Conservation (phyloP, 2,329 filamentous ascomycete species). For the Elsinoe ampelina region DNA sequence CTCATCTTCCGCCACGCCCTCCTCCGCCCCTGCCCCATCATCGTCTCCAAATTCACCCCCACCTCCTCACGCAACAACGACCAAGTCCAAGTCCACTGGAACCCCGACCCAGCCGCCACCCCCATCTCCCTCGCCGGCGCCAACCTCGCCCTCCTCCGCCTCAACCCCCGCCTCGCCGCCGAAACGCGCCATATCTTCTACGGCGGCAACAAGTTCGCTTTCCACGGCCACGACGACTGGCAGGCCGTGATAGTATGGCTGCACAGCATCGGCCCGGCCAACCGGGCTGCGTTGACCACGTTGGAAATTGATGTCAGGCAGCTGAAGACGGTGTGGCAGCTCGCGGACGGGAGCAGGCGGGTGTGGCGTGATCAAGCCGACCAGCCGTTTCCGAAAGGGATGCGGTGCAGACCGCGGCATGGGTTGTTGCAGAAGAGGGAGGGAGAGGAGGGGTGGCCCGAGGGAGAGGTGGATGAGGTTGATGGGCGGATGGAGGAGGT, state of each 20-base stretch:
- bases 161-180: background rate
- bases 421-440: background rate
- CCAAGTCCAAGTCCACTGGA: background rate
- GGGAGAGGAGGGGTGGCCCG: background rate
- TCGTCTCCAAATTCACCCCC: background rate
- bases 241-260: background rate
- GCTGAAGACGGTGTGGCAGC: background rate
- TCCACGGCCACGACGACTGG: background rate
- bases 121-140: no score
- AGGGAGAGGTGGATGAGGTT: background rate
- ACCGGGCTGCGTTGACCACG: background rate
- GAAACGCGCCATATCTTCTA: background rate
- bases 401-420: background rate
- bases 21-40: background rate
- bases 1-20: background rate
- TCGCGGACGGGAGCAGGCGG: background rate
- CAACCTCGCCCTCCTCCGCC: background rate
- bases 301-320: background rate
- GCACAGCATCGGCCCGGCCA: background rate
- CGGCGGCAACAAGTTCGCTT: background rate
- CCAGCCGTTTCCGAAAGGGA: no score
- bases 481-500: background rate
- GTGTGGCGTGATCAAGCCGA: no score
- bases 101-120: background rate
- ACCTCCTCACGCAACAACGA: background rate